Evolutionary conservation across 192 early-diverging fungal species (phyloP).

Genomic region (Glomus cerebriforme): DNA sequence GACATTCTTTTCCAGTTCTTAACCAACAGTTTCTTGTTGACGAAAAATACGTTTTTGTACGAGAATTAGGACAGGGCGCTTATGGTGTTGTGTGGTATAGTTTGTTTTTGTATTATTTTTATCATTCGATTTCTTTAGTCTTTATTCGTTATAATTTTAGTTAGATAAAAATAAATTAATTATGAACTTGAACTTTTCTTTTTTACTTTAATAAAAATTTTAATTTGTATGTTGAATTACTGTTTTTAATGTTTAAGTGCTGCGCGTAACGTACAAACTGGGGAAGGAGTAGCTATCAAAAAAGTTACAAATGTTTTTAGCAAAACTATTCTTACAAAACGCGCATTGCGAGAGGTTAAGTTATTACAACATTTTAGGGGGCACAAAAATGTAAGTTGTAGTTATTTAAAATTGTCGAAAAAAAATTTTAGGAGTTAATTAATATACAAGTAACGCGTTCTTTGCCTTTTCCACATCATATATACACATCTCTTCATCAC

Average conservation of each 20-base stretch:
- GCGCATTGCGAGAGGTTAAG: slow-evolving; percentile 91
- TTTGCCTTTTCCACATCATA: background rate
- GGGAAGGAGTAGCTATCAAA: slow-evolving; percentile 85
- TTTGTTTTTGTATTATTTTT: background rate
- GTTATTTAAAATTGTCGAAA: no score
- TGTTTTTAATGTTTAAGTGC: slow-evolving; percentile 51
- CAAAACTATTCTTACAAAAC: slow-evolving; percentile 84
- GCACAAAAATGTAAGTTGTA: slow-evolving; percentile 75
- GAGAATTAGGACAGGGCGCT: slow-evolving; percentile 88
- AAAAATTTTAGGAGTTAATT: background rate
- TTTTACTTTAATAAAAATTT: background rate
- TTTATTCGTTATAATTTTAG: background rate
- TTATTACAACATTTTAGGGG: slow-evolving; percentile 90
- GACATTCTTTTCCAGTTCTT: slow-evolving; percentile 47
- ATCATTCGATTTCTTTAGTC: background rate
- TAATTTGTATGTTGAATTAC: background rate
- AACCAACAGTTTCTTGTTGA: slow-evolving; percentile 53
- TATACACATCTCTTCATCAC: background rate
- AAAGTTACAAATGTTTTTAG: slow-evolving; percentile 84
- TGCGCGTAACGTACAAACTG: slow-evolving; percentile 70
- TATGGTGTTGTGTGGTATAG: slow-evolving; percentile 90
- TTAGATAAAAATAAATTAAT: background rate
- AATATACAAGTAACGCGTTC: background rate
- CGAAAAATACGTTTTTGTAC: slow-evolving; percentile 68
- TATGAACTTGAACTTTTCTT: background rate